Conservation (phyloP, 1,284 basidiomycete species). For the Malassezia sp. region DNA sequence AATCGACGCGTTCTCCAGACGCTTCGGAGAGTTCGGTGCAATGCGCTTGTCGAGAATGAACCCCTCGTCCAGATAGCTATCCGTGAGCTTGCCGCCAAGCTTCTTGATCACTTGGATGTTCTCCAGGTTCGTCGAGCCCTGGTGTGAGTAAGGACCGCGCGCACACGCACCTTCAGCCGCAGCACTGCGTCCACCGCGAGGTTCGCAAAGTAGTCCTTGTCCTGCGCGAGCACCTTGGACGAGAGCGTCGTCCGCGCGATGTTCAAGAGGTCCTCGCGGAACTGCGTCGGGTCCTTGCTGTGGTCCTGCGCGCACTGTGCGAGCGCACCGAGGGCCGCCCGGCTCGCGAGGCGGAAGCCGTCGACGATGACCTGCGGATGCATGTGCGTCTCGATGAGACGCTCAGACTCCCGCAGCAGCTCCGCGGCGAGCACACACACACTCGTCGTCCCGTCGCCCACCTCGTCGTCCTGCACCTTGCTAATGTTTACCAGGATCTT, state of each 20-base stretch:
- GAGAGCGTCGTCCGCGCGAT: conserved; percentile 92
- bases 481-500: conserved; percentile 99
- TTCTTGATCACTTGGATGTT: conserved; percentile 99
- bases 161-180: conserved; percentile 78
- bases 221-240: conserved; percentile 89
- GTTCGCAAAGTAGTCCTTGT: conserved; percentile 98
- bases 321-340: conserved; percentile 71
- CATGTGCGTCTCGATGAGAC: conserved; percentile 74
- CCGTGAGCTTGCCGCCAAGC: conserved; percentile 92
- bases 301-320: conserved; percentile 73
- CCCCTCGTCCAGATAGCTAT: conserved; percentile 95
- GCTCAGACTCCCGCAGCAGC: conserved; percentile 86
- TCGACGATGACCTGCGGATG: conserved; percentile 99
- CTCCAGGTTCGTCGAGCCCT: conserved; percentile 90
- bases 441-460: conserved; percentile 91
- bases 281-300: conserved; percentile 58
- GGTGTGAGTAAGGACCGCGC: too few relatives aligned
- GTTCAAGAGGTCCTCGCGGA: conserved; percentile 84
- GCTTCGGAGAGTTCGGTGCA: conserved; percentile 85
- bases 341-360: conserved; percentile 84
- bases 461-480: conserved; percentile 99
- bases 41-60: conserved; percentile 98
- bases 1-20: conserved; percentile 88
- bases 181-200: conserved; percentile 95
- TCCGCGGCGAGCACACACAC: conserved; percentile 90